A percentile compares a stretch with the other conserved stretches of the same genome.
Conservation (phyloP, 805 yeast genomes). For the Ogataea trehaloabstinens region DNA sequence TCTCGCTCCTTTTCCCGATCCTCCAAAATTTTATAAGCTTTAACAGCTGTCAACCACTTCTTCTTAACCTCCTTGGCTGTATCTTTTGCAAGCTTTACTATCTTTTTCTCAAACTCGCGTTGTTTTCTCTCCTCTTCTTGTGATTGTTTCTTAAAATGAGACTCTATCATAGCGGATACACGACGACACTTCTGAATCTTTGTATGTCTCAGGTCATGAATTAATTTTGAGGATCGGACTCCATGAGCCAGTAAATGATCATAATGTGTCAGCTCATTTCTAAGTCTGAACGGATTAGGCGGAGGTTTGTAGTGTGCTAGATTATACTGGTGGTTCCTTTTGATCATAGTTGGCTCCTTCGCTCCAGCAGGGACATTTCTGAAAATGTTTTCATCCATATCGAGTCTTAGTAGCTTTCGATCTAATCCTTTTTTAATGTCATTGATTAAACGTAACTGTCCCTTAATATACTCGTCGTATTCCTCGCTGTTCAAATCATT, state of each 20-base stretch:
- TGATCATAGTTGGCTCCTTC: constrained; percentile 37
- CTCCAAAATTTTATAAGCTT: constrained; percentile 70
- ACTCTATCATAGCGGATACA: constrained; percentile 79
- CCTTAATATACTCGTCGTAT: constrained; percentile 51
- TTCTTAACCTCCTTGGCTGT: constrained; percentile 83
- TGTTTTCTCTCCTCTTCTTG: constrained; percentile 85
- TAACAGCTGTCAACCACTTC: constrained; percentile 88
- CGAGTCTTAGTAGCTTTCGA: constrained; percentile 43
- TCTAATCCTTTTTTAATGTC: constrained; percentile 48
- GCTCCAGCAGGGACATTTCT: constrained; percentile 44
- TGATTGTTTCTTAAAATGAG: constrained; percentile 77
- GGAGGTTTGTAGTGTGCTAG: constrained; percentile 31
- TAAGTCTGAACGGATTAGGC: constrained; percentile 39
- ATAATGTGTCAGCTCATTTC: constrained; percentile 48
- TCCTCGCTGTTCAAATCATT: constrained; percentile 57
- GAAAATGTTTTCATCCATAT: constrained; percentile 41
- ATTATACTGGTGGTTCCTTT: constrained; percentile 30
- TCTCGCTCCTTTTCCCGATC: constrained; percentile 76
- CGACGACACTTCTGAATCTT: constrained; percentile 68
- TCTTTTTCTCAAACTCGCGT: constrained; percentile 70
- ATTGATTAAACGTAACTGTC: constrained; percentile 46
- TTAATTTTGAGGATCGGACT: constrained; percentile 61
- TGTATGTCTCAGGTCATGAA: constrained; percentile 61
- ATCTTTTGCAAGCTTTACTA: constrained; percentile 69
- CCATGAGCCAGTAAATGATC: constrained; percentile 83